Percentiles rank a stretch among this genome's conserved stretches.
Conservation (phyloP, 129 eudicot genomes). For the Pulicaria dysenterica region DNA sequence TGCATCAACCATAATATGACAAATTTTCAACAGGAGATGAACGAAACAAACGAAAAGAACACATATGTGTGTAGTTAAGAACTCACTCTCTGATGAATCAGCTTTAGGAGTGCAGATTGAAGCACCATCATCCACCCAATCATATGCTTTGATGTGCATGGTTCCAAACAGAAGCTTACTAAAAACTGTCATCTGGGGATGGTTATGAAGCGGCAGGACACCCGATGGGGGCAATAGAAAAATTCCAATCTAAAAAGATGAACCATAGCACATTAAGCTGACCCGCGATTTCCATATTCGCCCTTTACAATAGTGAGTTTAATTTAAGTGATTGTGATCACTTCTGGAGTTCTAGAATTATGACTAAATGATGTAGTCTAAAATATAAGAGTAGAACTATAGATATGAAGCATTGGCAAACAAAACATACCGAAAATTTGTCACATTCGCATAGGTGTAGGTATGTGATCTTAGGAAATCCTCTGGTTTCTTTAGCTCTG, state of each 20-base stretch:
- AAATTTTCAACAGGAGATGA: conserved; percentile 1
- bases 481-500: conserved; percentile 34
- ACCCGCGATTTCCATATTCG: background rate
- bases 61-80: conserved; percentile 6
- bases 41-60: background rate
- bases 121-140: conserved; percentile 57
- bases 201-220: conserved; percentile 87
- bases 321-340: background rate
- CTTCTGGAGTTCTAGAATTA: background rate
- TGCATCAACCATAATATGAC: background rate
- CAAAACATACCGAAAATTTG: conserved; percentile 75
- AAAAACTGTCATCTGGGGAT: conserved; percentile 94
- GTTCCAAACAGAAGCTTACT: conserved; percentile 86
- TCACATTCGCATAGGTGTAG: conserved; percentile 74
- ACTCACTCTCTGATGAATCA: conserved; percentile 42
- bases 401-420: background rate
- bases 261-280: background rate
- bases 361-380: background rate
- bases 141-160: conserved; percentile 82
- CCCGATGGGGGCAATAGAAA: conserved; percentile 86
- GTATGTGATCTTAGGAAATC: conserved; percentile 67
- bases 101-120: conserved; percentile 26
- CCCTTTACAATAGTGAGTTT: background rate
- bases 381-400: background rate
- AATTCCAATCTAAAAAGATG: conserved; percentile 67